Conservation (phyloP, 345 rosid genomes). For the Acer negundo region DNA sequence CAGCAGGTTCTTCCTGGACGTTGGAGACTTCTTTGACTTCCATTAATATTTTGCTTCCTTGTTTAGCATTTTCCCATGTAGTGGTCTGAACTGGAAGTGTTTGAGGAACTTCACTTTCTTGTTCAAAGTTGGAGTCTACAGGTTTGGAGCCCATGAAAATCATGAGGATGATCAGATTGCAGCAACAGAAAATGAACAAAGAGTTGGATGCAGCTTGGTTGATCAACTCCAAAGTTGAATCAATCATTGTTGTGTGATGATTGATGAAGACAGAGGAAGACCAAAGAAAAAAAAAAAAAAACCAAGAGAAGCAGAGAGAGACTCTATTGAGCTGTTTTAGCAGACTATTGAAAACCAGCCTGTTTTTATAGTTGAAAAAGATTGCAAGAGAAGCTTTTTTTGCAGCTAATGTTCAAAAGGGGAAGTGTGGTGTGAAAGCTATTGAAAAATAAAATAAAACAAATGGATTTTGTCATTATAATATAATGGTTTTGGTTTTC, state of each 20-base stretch:
- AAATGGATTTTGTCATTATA: not conserved
- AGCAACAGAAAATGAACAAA: slow-evolving; percentile 47
- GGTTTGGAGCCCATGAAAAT: slow-evolving; percentile 43
- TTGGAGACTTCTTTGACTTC: not conserved
- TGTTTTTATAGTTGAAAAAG: slow-evolving; percentile 14
- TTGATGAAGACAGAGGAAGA: not conserved
- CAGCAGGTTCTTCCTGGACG: not conserved
- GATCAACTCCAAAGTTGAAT: slow-evolving; percentile 34
- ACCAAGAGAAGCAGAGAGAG: not conserved
- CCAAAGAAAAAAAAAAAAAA: not conserved
- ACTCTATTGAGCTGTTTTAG: not conserved
- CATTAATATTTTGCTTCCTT: not conserved
- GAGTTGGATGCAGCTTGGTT: slow-evolving; percentile 44
- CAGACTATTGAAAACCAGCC: not conserved
- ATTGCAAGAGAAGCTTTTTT: slow-evolving; percentile 33
- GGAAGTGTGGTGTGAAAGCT: slow-evolving; percentile 38
- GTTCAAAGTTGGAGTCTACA: slow-evolving; percentile 7
- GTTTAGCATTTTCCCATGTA: not conserved
- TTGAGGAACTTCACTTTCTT: slow-evolving; percentile 5
- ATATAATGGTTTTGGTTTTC: not conserved
- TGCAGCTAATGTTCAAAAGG: slow-evolving; percentile 17
- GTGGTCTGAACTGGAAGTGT: slow-evolving; percentile 6
- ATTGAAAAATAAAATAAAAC: not conserved
- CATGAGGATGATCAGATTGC: slow-evolving; percentile 48
- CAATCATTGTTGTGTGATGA: slow-evolving; percentile 29